Evolutionary conservation across 140 eudicot genomes (phyloP).

Genomic region (Senecio squalidus): DNA sequence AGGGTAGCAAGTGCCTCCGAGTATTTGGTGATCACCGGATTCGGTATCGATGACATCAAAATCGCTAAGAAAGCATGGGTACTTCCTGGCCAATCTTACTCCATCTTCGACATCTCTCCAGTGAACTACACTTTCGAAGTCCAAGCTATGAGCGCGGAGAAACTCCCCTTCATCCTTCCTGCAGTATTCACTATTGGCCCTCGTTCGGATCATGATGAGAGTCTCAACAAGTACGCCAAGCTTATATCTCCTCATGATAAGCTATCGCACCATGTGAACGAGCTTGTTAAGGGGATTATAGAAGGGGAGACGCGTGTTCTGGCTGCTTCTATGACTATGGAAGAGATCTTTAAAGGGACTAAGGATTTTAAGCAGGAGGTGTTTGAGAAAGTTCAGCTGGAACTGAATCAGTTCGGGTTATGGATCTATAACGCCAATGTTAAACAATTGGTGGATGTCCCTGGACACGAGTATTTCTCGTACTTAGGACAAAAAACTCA

Average conservation of each 20-base stretch:
- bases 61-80: conserved; percentile 66
- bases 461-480: conserved; percentile 78
- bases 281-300: conserved; percentile 68
- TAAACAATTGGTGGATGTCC: conserved; percentile 66
- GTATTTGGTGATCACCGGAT: conserved; percentile 64
- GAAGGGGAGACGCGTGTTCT: conserved; percentile 83
- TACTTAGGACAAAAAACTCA: conserved; percentile 76
- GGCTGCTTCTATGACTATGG: conserved; percentile 87
- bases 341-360: conserved; percentile 59
- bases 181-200: conserved; percentile 88
- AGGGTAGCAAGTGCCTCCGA: conserved; percentile 65
- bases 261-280: conserved; percentile 49
- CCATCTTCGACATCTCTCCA: conserved; percentile 60
- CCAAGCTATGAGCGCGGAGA: conserved; percentile 80
- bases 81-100: conserved; percentile 57
- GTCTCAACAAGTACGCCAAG: conserved; percentile 54
- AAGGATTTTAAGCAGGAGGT: conserved; percentile 66
- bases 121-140: conserved; percentile 83
- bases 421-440: conserved; percentile 71
- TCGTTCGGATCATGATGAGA: conserved; percentile 30
- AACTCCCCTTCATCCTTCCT: conserved; percentile 70
- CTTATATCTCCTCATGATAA: conserved; percentile 64
- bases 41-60: conserved; percentile 46
- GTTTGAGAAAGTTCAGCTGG: conserved; percentile 63
- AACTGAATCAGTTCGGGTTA: conserved; percentile 68